Percentiles rank a stretch among this genome's conserved stretches.
These are phyloP conservation scores for Volvariella surrecta DNA, from an alignment of 1,284 basidiomycete species.

Conservation along the genomic window DNA sequence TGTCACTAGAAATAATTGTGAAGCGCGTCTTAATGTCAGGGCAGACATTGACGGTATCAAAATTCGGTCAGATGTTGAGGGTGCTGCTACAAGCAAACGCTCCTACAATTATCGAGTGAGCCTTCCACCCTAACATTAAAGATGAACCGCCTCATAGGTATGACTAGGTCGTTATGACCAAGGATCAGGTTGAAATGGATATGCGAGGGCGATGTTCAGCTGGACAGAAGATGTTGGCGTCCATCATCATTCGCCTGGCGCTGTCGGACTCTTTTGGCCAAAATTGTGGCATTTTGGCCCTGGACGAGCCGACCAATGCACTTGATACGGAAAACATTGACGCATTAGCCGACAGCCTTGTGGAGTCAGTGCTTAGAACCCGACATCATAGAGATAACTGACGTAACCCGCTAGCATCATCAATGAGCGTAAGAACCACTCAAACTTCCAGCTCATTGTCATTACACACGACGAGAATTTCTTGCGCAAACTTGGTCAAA, in stretches of 20 bases:
- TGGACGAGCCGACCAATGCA: conserved; percentile 98
- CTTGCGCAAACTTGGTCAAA: conserved; percentile 74
- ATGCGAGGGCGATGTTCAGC: conserved; percentile 99
- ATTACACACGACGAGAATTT: conserved; percentile 96
- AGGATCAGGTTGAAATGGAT: conserved; percentile 98
- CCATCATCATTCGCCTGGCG: conserved; percentile 98
- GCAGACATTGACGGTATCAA: conserved; percentile 96
- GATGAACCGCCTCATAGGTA: not conserved
- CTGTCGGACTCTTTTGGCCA: conserved; percentile 96
- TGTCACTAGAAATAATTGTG: conserved; percentile 14
- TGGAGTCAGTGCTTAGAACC: conserved; percentile 60
- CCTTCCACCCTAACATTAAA: not conserved
- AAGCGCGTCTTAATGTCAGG: conserved; percentile 11
- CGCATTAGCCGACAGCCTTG: conserved; percentile 84
- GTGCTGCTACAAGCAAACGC: conserved; percentile 64
- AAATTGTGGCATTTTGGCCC: conserved; percentile 94
- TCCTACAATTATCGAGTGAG: conserved; percentile 97
- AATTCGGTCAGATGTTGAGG: conserved; percentile 92
- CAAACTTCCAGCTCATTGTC: conserved; percentile 96
- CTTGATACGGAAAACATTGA: conserved; percentile 96
- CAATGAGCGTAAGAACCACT: conserved; percentile 80
- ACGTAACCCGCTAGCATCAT: conserved; percentile 59
- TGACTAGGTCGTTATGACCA: conserved; percentile 92
- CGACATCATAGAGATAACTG: conserved; percentile 7
- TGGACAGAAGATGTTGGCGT: conserved; percentile 97